Percentiles rank a stretch among this genome's conserved stretches.
These are phyloP conservation scores for Amanita rimosa DNA, from an alignment of 768 basidiomycete species.

Conservation along the genomic window DNA sequence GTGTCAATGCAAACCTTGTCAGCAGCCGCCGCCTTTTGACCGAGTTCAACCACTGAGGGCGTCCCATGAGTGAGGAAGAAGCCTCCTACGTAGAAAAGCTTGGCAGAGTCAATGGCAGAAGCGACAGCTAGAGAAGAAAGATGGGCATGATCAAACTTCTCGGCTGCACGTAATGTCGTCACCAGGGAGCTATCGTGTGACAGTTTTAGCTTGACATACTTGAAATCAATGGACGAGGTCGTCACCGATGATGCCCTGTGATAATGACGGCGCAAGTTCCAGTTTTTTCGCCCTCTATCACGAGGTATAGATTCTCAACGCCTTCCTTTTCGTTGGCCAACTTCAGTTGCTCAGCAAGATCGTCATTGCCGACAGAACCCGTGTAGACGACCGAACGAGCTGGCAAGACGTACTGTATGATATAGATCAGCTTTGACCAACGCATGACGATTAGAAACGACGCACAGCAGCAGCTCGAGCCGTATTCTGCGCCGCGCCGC, in stretches of 20 bases:
- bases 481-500: slow-evolving; percentile 94
- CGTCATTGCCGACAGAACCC: slow-evolving; percentile 90
- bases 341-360: slow-evolving; percentile 78
- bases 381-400: slow-evolving; percentile 83
- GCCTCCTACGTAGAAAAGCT: slow-evolving; percentile 89
- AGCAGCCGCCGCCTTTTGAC: slow-evolving; percentile 62
- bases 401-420: slow-evolving; percentile 77
- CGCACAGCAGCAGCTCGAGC: slow-evolving; percentile 93
- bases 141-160: slow-evolving; percentile 78
- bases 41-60: slow-evolving; percentile 57
- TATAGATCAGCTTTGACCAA: slow-evolving; percentile 6
- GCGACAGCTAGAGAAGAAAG: slow-evolving; percentile 67
- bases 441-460: slow-evolving; percentile 4
- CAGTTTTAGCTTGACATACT: not conserved
- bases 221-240: not conserved
- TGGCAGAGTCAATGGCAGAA: slow-evolving; percentile 66
- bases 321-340: slow-evolving; percentile 90
- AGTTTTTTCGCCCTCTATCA: slow-evolving; percentile 79
- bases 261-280: slow-evolving; percentile 96
- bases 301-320: slow-evolving; percentile 78
- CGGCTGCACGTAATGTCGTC: slow-evolving; percentile 83
- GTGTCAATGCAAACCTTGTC: slow-evolving; percentile 49
- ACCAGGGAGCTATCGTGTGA: slow-evolving; percentile 62
- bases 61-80: slow-evolving; percentile 95
- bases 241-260: slow-evolving; percentile 85